Evolutionary conservation across 306 rosid species (phyloP).

Genomic region (Cicer pinnatifidum): DNA sequence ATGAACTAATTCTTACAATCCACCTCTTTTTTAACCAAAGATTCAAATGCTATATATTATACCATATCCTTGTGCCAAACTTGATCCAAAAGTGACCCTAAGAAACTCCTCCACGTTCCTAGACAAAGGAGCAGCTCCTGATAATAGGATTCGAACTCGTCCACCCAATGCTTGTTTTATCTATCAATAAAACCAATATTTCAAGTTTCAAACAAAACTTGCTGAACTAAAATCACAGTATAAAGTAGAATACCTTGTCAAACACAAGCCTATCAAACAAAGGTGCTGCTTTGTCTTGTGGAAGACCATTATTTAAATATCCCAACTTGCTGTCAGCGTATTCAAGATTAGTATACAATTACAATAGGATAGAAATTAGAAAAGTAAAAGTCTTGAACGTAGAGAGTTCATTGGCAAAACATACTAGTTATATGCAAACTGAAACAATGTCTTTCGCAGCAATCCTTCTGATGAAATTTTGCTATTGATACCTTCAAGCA

Average conservation of each 20-base stretch:
- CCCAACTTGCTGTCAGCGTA: constrained; percentile 72
- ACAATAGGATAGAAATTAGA: constrained; percentile 22
- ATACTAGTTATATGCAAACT: constrained; percentile 85
- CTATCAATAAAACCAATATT: constrained; percentile 49
- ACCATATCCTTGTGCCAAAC: constrained; percentile 94
- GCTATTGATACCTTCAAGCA: constrained; percentile 57
- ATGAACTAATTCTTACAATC: constrained; percentile 7
- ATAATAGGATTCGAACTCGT: constrained; percentile 69
- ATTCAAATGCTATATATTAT: constrained; percentile 53
- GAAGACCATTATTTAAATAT: constrained; percentile 76
- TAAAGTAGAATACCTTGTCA: constrained; percentile 63
- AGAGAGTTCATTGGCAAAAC: constrained; percentile 32
- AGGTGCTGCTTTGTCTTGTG: constrained; percentile 87
- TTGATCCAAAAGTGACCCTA: constrained; percentile 77
- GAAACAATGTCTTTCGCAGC: constrained; percentile 63
- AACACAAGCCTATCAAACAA: constrained; percentile 80
- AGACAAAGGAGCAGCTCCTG: constrained; percentile 97
- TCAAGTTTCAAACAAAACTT: constrained; percentile 24
- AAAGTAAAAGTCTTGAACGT: constrained; percentile 7
- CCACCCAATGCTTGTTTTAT: constrained; percentile 86
- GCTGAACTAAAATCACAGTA: constrained; percentile 28
- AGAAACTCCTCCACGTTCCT: constrained; percentile 88
- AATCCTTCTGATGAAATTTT: constrained; percentile 82
- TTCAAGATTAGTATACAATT: constrained; percentile 47
- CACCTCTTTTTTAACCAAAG: constrained; percentile 18